These are phyloP conservation scores for Aspergillus coremiiformis DNA, from an alignment of 495 filamentous ascomycete genomes.

Conservation along the genomic window DNA sequence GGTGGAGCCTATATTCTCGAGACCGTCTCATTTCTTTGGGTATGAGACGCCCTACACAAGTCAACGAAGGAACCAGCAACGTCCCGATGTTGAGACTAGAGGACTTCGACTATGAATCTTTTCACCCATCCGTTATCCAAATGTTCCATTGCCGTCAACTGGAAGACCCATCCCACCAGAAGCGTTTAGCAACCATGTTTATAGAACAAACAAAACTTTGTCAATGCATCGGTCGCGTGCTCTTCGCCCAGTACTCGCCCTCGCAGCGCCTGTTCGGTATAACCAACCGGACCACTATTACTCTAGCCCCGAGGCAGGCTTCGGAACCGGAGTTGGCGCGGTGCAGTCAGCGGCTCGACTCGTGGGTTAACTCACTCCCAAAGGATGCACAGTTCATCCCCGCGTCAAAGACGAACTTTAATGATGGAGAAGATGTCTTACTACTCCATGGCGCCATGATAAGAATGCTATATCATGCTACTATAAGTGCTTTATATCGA, in stretches of 20 bases:
- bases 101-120: slow-evolving; percentile 68
- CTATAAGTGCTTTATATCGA: slow-evolving; percentile 74
- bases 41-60: slow-evolving; percentile 73
- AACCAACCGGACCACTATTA: slow-evolving; percentile 68
- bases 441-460: slow-evolving; percentile 68
- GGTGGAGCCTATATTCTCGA: slow-evolving; percentile 89
- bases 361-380: slow-evolving; percentile 62
- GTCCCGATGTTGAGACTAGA: slow-evolving; percentile 71
- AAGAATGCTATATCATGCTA: slow-evolving; percentile 81
- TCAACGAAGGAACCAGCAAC: slow-evolving; percentile 80
- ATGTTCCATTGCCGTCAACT: slow-evolving; percentile 35
- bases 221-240: slow-evolving; percentile 69
- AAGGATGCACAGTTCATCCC: slow-evolving; percentile 42
- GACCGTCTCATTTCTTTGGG: slow-evolving; percentile 81
- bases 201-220: slow-evolving; percentile 82
- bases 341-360: slow-evolving; percentile 62
- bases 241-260: slow-evolving; percentile 71
- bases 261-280: slow-evolving; percentile 57
- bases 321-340: slow-evolving; percentile 56
- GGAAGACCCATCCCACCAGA: slow-evolving; percentile 47
- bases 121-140: slow-evolving; percentile 41
- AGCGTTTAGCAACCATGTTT: slow-evolving; percentile 71
- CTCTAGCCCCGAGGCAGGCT: slow-evolving; percentile 72
- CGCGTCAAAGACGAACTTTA: slow-evolving; percentile 24
- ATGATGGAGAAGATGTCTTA: slow-evolving; percentile 46